phyloP scores from a whole-genome alignment of 176 grass and related monocot species.

The Tuctoria greenei region DNA sequence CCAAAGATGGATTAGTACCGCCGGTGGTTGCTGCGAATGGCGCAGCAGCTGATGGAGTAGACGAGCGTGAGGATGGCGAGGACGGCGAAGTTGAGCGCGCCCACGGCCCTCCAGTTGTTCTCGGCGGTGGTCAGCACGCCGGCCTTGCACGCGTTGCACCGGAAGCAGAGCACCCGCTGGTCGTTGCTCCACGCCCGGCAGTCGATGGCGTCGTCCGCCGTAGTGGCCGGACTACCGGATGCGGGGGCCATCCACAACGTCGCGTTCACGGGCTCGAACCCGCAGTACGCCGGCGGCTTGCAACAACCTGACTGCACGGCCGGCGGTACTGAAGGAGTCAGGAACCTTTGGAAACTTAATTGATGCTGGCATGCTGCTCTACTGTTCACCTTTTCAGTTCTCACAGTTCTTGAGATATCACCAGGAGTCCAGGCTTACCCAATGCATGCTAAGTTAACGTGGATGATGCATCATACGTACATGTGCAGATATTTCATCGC shows the following conservation, averaged over 20 bases:
- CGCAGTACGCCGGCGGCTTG: slow-evolving; percentile 78
- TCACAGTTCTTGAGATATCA: neutral
- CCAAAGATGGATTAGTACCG: slow-evolving; percentile 16
- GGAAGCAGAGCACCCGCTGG: slow-evolving; percentile 53
- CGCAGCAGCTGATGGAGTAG: slow-evolving; percentile 68
- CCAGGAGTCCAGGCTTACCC: neutral
- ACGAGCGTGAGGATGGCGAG: slow-evolving; percentile 49
- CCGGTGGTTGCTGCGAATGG: slow-evolving; percentile 49
- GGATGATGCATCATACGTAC: no score
- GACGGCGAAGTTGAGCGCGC: slow-evolving; percentile 48
- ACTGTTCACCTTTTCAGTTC: neutral
- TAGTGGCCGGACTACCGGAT: slow-evolving; percentile 1
- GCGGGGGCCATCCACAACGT: slow-evolving; percentile 51
- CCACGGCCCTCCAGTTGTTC: slow-evolving; percentile 59
- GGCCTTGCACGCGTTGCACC: slow-evolving; percentile 68
- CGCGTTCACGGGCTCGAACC: slow-evolving; percentile 46
- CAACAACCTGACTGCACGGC: slow-evolving; percentile 67
- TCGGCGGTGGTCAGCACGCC: slow-evolving; percentile 52
- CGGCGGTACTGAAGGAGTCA: neutral
- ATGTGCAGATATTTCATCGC: no score
- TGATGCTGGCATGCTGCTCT: neutral
- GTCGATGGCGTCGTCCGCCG: slow-evolving; percentile 38
- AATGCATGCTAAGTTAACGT: neutral
- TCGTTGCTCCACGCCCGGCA: slow-evolving; percentile 69
- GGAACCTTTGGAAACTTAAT: neutral